Evolutionary conservation across 345 rosid species (phyloP).

Genomic region (Camelina laxa): DNA sequence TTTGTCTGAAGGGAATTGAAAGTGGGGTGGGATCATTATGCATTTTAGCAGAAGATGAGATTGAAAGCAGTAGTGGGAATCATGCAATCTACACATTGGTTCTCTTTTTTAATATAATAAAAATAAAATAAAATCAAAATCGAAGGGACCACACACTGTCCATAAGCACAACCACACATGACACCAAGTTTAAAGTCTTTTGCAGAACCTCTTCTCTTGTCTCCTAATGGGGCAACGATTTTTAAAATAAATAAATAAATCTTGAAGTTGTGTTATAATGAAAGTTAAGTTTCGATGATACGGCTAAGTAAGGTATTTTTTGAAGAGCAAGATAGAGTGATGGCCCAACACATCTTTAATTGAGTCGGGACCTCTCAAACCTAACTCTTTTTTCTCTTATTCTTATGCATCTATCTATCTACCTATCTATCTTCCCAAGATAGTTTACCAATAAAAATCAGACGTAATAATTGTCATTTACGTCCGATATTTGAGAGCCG

Average conservation of each 20-base stretch:
- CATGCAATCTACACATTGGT: constrained; percentile 48
- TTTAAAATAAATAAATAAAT: background rate
- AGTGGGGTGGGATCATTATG: constrained; percentile 43
- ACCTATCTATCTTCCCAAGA: constrained; percentile 17
- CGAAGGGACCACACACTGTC: constrained; percentile 42
- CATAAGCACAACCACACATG: constrained; percentile 48
- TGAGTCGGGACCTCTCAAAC: constrained; percentile 34
- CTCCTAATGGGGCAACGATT: constrained; percentile 49
- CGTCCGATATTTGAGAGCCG: background rate
- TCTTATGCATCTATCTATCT: background rate
- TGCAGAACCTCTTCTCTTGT: constrained; percentile 49
- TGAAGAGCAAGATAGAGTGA: constrained; percentile 43
- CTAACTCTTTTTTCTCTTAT: constrained; percentile 30
- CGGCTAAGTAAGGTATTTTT: constrained; percentile 45
- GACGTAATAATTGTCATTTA: constrained; percentile 9
- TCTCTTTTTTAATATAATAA: background rate
- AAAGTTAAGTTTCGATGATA: constrained; percentile 44
- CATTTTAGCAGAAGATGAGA: constrained; percentile 36
- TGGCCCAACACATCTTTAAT: constrained; percentile 43
- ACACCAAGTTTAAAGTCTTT: constrained; percentile 43
- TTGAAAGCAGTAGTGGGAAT: constrained; percentile 44
- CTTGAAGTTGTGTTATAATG: constrained; percentile 26
- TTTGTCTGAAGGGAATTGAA: constrained; percentile 37
- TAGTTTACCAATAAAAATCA: constrained; percentile 26
- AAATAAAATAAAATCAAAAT: background rate